Evolutionary conservation across 2,329 filamentous ascomycete genomes (phyloP).

Genomic region (Microsporum ferrugineum): DNA sequence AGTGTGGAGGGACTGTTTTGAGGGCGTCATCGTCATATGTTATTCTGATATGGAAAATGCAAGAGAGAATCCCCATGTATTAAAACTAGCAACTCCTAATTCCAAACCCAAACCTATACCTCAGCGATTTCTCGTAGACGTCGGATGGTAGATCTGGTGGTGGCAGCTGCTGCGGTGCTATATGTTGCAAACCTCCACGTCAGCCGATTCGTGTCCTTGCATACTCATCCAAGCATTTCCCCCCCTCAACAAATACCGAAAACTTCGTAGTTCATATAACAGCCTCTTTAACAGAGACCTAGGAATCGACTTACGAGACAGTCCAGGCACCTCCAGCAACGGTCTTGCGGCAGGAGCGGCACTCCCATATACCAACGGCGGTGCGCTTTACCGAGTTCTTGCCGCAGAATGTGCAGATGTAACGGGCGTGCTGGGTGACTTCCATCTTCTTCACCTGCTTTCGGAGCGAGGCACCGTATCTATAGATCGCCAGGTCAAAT

Average conservation of each 20-base stretch:
- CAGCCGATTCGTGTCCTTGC: constrained; percentile 1
- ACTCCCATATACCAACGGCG: constrained; percentile 93
- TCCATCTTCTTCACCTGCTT: constrained; percentile 99
- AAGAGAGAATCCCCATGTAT: constrained; percentile 6
- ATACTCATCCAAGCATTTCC: no score
- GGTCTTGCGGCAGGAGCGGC: constrained; percentile 89
- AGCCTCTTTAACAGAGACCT: not conserved
- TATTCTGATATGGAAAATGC: constrained; percentile 1
- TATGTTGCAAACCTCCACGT: not conserved
- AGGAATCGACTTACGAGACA: constrained; percentile 67
- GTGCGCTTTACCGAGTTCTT: constrained; percentile 89
- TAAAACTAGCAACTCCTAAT: constrained; percentile 10
- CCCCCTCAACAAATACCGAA: not conserved
- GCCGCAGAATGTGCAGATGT: constrained; percentile 97
- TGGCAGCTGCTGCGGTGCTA: constrained; percentile 83
- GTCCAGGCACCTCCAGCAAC: constrained; percentile 88
- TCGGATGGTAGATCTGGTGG: constrained; percentile 91
- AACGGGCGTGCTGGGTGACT: constrained; percentile 95
- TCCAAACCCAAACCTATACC: constrained; percentile 51
- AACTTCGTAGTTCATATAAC: not conserved
- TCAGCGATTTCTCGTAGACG: constrained; percentile 95
- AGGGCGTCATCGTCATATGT: constrained; percentile 1
- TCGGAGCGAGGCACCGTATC: constrained; percentile 97
- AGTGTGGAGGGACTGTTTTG: not conserved
- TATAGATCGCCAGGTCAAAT: constrained; percentile 27